These are phyloP conservation scores for Pseudogymnoascus sp. DNA, from an alignment of 2,329 filamentous ascomycete genomes.

Conservation along the genomic window DNA sequence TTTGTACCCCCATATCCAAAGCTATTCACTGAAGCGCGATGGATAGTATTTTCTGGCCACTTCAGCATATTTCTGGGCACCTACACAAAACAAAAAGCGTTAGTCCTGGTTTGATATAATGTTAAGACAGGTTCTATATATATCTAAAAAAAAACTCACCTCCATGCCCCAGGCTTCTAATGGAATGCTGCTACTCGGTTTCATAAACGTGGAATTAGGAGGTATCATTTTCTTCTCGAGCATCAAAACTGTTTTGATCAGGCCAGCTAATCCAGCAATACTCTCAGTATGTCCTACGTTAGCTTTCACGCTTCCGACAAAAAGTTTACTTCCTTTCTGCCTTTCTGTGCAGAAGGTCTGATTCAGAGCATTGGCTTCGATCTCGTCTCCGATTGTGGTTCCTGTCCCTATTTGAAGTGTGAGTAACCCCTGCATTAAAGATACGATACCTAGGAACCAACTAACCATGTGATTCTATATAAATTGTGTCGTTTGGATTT, in stretches of 20 bases:
- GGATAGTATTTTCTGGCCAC: not conserved
- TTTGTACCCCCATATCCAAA: conserved; percentile 41
- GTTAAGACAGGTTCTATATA: not conserved
- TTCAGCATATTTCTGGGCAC: not conserved
- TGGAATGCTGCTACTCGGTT: conserved; percentile 14
- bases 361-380: not conserved
- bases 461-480: conserved; percentile 14
- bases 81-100: not conserved
- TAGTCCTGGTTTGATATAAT: not conserved
- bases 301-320: conserved; percentile 21
- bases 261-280: conserved; percentile 17
- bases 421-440: too few relatives aligned
- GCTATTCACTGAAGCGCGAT: conserved; percentile 17
- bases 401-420: too few relatives aligned
- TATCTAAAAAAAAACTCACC: not conserved
- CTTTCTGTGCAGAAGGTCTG: too few relatives aligned
- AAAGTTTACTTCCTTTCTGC: too few relatives aligned
- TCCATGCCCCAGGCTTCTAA: not conserved
- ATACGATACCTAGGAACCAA: too few relatives aligned
- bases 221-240: conserved; percentile 26
- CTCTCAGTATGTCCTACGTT: conserved; percentile 26
- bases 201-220: conserved; percentile 27
- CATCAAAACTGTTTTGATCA: conserved; percentile 24
- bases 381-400: too few relatives aligned
- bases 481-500: conserved; percentile 12